These are phyloP conservation scores for Psilocybe cubensis DNA, from an alignment of 768 basidiomycete genomes.

Conservation along the genomic window DNA sequence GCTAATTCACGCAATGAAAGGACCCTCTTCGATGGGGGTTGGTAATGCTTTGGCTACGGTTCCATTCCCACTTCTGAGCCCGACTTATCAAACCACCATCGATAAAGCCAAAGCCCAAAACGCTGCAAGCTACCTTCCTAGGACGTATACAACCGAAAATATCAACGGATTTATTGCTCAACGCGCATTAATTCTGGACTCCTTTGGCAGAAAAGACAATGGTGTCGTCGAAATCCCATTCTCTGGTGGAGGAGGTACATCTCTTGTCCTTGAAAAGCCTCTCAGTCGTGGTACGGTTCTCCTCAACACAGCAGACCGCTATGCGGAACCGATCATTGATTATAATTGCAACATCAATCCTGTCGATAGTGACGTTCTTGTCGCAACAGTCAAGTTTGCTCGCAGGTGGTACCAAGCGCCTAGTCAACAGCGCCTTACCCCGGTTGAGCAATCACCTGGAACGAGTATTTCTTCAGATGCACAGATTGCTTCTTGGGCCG, in stretches of 20 bases:
- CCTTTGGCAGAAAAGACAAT: constrained; percentile 9
- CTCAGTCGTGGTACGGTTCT: constrained; percentile 17
- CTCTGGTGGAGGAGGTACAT: constrained; percentile 2
- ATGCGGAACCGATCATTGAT: constrained; percentile 11
- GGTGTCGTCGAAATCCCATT: constrained; percentile 13
- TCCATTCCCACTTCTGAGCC: background rate
- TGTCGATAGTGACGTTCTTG: constrained; percentile 10
- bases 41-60: constrained; percentile 11
- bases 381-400: constrained; percentile 4
- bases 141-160: constrained; percentile 7
- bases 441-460: constrained; percentile 6
- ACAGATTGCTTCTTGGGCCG: constrained; percentile 3
- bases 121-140: constrained; percentile 8
- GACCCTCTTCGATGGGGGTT: constrained; percentile 10
- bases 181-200: constrained; percentile 1
- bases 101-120: constrained; percentile 8
- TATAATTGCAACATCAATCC: constrained; percentile 14
- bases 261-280: constrained; percentile 9
- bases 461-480: constrained; percentile 1
- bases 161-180: constrained; percentile 10
- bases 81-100: constrained; percentile 3
- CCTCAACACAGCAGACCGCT: constrained; percentile 11
- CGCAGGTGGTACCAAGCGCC: constrained; percentile 10
- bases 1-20: background rate
- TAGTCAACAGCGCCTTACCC: background rate